phyloP scores from a whole-genome alignment of 1,284 basidiomycete genomes.

The Cryptococcus sp. region DNA sequence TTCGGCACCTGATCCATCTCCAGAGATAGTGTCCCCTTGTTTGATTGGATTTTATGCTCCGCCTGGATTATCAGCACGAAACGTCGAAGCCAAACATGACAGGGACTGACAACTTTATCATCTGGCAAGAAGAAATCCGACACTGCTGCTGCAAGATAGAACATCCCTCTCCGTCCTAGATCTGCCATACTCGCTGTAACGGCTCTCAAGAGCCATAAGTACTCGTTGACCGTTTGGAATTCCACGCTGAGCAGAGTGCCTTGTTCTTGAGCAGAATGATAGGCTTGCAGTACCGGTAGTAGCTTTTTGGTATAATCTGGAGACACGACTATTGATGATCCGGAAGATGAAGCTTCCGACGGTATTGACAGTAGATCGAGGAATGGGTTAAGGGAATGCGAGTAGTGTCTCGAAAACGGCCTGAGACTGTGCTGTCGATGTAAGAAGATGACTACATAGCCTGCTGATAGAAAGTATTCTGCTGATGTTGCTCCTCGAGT shows the following conservation, averaged over 20 bases:
- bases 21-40: slow-evolving; percentile 83
- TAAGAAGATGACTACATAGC: slow-evolving; percentile 98
- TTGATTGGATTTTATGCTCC: slow-evolving; percentile 97
- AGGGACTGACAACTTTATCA: slow-evolving; percentile 71
- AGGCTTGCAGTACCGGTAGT: slow-evolving; percentile 67
- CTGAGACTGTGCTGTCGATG: slow-evolving; percentile 95
- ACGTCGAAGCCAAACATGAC: neutral
- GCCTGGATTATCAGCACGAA: slow-evolving; percentile 56
- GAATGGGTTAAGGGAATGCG: slow-evolving; percentile 95
- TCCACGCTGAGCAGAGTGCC: slow-evolving; percentile 78
- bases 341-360: slow-evolving; percentile 3
- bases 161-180: slow-evolving; percentile 72
- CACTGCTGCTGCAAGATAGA: slow-evolving; percentile 95
- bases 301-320: slow-evolving; percentile 58
- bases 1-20: slow-evolving; percentile 99
- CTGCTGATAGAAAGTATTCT: slow-evolving; percentile 87
- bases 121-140: slow-evolving; percentile 95
- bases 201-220: slow-evolving; percentile 84
- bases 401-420: slow-evolving; percentile 94
- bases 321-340: slow-evolving; percentile 58
- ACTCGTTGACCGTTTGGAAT: slow-evolving; percentile 94
- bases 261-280: slow-evolving; percentile 70
- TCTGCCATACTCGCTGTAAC: slow-evolving; percentile 59
- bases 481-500: slow-evolving; percentile 96
- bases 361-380: slow-evolving; percentile 89